Evolutionary conservation across 106 monocot species (phyloP).

Genomic region (Dioscorea alata): DNA sequence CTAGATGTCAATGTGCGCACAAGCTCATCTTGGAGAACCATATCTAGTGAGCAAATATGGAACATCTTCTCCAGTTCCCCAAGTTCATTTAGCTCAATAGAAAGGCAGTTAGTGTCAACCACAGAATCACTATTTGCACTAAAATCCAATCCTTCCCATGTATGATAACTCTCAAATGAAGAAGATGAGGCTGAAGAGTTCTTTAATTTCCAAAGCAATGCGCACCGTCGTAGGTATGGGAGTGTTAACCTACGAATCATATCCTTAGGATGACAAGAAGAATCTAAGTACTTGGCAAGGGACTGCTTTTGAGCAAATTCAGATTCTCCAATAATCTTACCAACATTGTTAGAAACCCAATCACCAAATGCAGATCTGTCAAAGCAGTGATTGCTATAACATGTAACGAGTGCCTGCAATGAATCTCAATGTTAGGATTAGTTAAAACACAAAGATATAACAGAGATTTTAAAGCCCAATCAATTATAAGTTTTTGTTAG

Average conservation of each 20-base stretch:
- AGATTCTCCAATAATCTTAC: conserved; percentile 42
- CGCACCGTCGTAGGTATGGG: conserved; percentile 84
- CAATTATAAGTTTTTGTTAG: conserved; percentile 3
- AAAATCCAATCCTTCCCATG: conserved; percentile 35
- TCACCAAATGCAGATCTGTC: conserved; percentile 36
- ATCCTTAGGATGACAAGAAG: conserved; percentile 52
- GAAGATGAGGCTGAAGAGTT: conserved; percentile 29
- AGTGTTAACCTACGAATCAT: conserved; percentile 74
- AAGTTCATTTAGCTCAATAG: conserved; percentile 47
- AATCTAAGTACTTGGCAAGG: conserved; percentile 60
- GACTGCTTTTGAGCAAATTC: conserved; percentile 18
- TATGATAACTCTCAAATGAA: conserved; percentile 27
- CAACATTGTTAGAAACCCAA: conserved; percentile 42
- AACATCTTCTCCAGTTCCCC: conserved; percentile 68
- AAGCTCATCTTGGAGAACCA: conserved; percentile 45
- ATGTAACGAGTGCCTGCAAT: conserved; percentile 77
- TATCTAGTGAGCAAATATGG: conserved; percentile 59
- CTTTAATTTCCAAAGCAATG: conserved; percentile 70
- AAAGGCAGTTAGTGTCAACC: conserved; percentile 15
- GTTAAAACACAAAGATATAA: neutral
- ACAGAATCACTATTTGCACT: conserved; percentile 9
- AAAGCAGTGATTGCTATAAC: conserved; percentile 45
- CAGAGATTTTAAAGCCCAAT: neutral
- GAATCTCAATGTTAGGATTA: neutral
- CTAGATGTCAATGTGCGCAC: conserved; percentile 52